Percentiles rank a stretch among this genome's conserved stretches.
These are phyloP conservation scores for Populus hybrid DNA, from an alignment of 441 rosid genomes.

Conservation along the genomic window DNA sequence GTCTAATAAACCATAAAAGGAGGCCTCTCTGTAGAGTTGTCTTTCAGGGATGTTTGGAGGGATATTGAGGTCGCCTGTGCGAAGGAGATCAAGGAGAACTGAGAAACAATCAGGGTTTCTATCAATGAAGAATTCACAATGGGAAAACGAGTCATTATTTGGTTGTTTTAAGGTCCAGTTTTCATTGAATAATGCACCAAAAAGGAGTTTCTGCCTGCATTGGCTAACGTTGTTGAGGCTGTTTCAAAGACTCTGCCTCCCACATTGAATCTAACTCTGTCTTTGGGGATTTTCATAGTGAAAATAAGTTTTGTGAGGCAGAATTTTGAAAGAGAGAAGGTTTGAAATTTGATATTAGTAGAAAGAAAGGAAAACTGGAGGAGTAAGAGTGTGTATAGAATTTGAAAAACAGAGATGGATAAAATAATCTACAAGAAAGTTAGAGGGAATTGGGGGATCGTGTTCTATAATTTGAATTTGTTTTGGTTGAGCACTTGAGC, in stretches of 20 bases:
- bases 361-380: not conserved
- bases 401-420: not conserved
- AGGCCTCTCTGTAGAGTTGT: conserved; percentile 71
- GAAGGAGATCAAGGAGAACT: conserved; percentile 88
- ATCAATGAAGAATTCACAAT: conserved; percentile 57
- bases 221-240: conserved; percentile 82
- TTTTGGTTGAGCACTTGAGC: not conserved
- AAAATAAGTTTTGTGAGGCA: not conserved
- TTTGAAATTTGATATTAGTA: not conserved
- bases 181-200: conserved; percentile 77
- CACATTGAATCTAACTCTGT: conserved; percentile 75
- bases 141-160: conserved; percentile 19
- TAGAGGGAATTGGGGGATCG: conserved; percentile 23
- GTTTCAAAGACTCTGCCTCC: conserved; percentile 89
- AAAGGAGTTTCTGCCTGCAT: conserved; percentile 86
- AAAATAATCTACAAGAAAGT: conserved; percentile 20
- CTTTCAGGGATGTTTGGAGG: conserved; percentile 64
- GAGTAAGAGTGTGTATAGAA: not conserved
- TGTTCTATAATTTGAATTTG: not conserved
- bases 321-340: not conserved
- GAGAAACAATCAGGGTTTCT: conserved; percentile 86
- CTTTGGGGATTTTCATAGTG: conserved; percentile 64
- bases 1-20: conserved; percentile 74
- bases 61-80: conserved; percentile 80
- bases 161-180: conserved; percentile 54